phyloP scores from a whole-genome alignment of 148 eudicot genomes.

The Mesembryanthemum crystallinum region DNA sequence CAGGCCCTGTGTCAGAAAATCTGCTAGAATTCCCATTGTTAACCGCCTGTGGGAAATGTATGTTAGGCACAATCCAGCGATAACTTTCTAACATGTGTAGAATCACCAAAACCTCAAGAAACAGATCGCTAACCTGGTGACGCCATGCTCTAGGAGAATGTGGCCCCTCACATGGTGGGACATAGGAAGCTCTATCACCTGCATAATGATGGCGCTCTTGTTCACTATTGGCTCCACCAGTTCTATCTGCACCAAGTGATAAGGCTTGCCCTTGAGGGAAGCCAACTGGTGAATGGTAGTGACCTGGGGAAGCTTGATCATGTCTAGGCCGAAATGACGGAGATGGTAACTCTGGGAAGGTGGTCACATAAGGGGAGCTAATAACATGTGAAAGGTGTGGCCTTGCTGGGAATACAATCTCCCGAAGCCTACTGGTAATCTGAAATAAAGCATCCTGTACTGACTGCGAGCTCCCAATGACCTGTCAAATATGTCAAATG shows the following conservation, averaged over 20 bases:
- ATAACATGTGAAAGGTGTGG: conserved; percentile 30
- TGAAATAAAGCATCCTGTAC: conserved; percentile 62
- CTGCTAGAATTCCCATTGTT: conserved; percentile 34
- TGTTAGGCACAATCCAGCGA: not conserved
- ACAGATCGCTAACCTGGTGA: conserved; percentile 37
- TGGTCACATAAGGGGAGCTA: conserved; percentile 31
- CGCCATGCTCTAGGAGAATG: conserved; percentile 44
- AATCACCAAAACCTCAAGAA: conserved; percentile 13
- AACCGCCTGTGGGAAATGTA: conserved; percentile 35
- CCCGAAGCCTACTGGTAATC: conserved; percentile 60
- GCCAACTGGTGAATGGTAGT: conserved; percentile 42
- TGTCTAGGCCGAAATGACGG: conserved; percentile 52
- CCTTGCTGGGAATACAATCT: conserved; percentile 36
- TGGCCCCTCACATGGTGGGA: conserved; percentile 36
- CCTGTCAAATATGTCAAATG: conserved; percentile 33
- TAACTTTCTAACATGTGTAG: not conserved
- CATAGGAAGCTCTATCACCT: conserved; percentile 44
- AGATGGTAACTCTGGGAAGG: conserved; percentile 43
- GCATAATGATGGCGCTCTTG: conserved; percentile 32
- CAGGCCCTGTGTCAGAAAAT: conserved; percentile 34
- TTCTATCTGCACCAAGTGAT: conserved; percentile 36
- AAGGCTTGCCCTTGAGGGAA: conserved; percentile 31
- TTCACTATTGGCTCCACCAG: conserved; percentile 31
- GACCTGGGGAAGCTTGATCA: conserved; percentile 52
- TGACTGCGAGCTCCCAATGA: conserved; percentile 51